Evolutionary conservation across 2,329 filamentous ascomycete species (phyloP).

Genomic region (Pleoardoris graminearum): DNA sequence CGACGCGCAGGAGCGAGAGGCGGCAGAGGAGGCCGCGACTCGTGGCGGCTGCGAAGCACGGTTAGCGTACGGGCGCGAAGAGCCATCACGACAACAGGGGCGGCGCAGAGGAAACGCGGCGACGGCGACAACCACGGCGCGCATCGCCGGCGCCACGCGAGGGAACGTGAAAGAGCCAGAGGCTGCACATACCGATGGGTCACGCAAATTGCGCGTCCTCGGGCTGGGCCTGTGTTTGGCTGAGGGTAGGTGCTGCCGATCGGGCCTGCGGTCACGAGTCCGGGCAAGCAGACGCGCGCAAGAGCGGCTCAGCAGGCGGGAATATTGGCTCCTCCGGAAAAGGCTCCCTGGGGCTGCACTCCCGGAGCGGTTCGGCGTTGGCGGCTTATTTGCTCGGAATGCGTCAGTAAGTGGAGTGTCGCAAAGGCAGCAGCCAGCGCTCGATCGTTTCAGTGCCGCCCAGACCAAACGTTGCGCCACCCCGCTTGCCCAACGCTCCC

Average conservation of each 20-base stretch:
- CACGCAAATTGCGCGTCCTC: constrained; percentile 47
- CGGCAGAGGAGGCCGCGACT: constrained; percentile 33
- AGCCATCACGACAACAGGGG: constrained; percentile 16
- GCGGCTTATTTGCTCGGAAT: constrained; percentile 45
- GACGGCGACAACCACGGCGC: constrained; percentile 5
- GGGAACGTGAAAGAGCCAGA: not conserved
- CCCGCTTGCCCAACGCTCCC: not conserved
- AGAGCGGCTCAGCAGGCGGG: constrained; percentile 26
- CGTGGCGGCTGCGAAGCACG: constrained; percentile 17
- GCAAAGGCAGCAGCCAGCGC: constrained; percentile 17
- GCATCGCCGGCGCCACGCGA: not conserved
- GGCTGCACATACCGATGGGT: constrained; percentile 42
- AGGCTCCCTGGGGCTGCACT: constrained; percentile 19
- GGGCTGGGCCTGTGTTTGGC: constrained; percentile 44
- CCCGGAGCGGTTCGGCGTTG: constrained; percentile 34
- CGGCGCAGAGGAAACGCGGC: not conserved
- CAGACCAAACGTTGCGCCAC: not conserved
- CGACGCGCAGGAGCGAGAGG: constrained; percentile 34
- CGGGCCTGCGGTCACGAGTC: constrained; percentile 17
- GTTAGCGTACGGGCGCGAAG: constrained; percentile 25
- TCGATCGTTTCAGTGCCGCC: constrained; percentile 3
- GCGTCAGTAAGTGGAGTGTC: constrained; percentile 34
- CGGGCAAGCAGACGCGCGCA: constrained; percentile 9
- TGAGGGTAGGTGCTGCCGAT: constrained; percentile 44
- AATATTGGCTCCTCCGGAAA: constrained; percentile 40